Conservation (phyloP, 257 asterid genomes). For the Scutellaria barbata region DNA sequence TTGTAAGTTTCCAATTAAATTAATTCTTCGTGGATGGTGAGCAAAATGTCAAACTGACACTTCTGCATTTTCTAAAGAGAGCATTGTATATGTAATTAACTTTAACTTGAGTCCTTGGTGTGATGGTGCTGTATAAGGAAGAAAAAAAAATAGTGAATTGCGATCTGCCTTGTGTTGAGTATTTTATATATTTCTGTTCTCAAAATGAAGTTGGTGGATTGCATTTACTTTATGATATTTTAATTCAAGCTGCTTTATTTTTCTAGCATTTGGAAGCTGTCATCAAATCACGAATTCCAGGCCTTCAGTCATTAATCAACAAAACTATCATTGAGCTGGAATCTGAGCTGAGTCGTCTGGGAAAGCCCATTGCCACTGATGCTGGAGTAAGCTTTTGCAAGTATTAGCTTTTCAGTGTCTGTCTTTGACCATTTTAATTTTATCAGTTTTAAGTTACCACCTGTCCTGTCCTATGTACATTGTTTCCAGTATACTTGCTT, state of each 20-base stretch:
- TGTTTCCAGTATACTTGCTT: background rate
- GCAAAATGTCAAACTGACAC: background rate
- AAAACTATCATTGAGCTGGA: constrained; percentile 91
- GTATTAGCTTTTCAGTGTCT: constrained; percentile 25
- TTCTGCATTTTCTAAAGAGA: background rate
- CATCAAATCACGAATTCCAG: constrained; percentile 97
- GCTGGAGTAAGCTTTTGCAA: constrained; percentile 76
- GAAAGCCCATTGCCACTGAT: constrained; percentile 95
- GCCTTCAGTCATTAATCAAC: constrained; percentile 95
- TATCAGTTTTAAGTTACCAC: background rate
- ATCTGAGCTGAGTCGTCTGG: constrained; percentile 87
- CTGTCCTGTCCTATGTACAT: background rate
- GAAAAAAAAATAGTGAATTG: background rate
- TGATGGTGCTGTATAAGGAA: constrained; percentile 1
- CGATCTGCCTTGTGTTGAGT: constrained; percentile 14
- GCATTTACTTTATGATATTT: constrained; percentile 16
- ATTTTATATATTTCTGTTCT: constrained; percentile 9
- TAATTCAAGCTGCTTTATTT: constrained; percentile 31
- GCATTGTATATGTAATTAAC: constrained; percentile 7
- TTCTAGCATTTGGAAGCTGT: constrained; percentile 95
- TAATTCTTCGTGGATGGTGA: background rate
- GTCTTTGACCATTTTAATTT: background rate
- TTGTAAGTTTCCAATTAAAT: constrained; percentile 23
- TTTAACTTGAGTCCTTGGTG: background rate
- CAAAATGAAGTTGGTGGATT: constrained; percentile 5